phyloP scores from a whole-genome alignment of 129 eudicot genomes.

The Dittrichia graveolens region DNA sequence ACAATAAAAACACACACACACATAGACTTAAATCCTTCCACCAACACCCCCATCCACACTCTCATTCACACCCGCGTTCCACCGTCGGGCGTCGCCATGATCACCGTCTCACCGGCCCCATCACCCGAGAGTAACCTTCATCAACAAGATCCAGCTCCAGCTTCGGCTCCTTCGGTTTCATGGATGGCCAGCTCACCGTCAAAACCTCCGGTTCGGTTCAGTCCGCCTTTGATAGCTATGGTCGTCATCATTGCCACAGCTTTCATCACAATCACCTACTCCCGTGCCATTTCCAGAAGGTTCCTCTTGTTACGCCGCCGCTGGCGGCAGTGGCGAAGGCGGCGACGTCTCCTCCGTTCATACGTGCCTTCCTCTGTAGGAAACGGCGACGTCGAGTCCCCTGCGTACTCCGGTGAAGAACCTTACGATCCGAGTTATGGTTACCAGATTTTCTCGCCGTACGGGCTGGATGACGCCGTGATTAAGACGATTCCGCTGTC shows the following conservation, averaged over 20 bases:
- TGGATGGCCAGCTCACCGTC: slow-evolving; percentile 40
- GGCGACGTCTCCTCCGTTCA: slow-evolving; percentile 63
- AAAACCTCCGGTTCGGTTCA: slow-evolving; percentile 70
- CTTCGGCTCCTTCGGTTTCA: slow-evolving; percentile 33
- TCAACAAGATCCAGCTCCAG: slow-evolving; percentile 14
- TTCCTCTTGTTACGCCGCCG: slow-evolving; percentile 54
- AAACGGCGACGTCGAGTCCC: slow-evolving; percentile 61
- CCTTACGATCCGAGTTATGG: slow-evolving; percentile 50
- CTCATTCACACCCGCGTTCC: slow-evolving; percentile 12
- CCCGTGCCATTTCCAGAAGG: slow-evolving; percentile 75
- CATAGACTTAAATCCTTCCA: slow-evolving; percentile 7
- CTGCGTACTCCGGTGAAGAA: slow-evolving; percentile 47
- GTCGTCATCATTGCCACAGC: slow-evolving; percentile 86
- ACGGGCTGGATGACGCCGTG: slow-evolving; percentile 71
- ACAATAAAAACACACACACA: slow-evolving; percentile 21
- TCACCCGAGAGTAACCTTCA: slow-evolving; percentile 18
- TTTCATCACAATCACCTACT: slow-evolving; percentile 77
- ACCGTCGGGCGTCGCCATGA: slow-evolving; percentile 17
- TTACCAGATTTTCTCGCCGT: slow-evolving; percentile 65
- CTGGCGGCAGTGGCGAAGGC: slow-evolving; percentile 59
- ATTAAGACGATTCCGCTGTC: slow-evolving; percentile 84
- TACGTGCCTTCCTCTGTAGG: slow-evolving; percentile 64
- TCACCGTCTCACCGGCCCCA: slow-evolving; percentile 36
- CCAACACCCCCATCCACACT: not conserved
- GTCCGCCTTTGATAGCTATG: slow-evolving; percentile 94